These are phyloP conservation scores for Malus asiatica DNA, from an alignment of 306 rosid genomes.

Conservation along the genomic window DNA sequence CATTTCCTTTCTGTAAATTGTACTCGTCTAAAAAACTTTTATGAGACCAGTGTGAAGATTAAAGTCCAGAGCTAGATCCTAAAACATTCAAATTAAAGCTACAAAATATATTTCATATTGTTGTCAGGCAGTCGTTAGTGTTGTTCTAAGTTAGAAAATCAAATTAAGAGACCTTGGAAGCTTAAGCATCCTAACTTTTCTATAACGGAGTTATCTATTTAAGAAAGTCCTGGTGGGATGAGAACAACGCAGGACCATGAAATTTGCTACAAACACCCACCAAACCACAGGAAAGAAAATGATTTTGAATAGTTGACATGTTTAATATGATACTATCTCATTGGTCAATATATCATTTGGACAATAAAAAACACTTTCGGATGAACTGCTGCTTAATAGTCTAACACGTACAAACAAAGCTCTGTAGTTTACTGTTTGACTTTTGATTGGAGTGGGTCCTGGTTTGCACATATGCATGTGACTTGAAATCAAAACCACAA, in stretches of 20 bases:
- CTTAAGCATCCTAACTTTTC: not conserved
- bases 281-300: not conserved
- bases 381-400: not conserved
- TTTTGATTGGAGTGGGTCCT: not conserved
- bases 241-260: not conserved
- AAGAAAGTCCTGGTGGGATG: not conserved
- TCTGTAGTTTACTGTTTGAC: not conserved
- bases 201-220: not conserved
- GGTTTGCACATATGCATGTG: not conserved
- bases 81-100: not conserved
- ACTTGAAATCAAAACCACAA: not conserved
- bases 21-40: not conserved
- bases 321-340: not conserved
- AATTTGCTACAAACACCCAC: not conserved
- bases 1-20: not conserved
- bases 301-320: not conserved
- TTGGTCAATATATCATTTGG: not conserved
- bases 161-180: not conserved
- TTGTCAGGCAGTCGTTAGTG: not conserved
- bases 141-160: not conserved
- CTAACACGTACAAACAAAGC: not conserved
- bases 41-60: not conserved
- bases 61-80: not conserved
- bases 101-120: not conserved
- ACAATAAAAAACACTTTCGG: not conserved